Evolutionary conservation across 202 grass and related monocot genomes (phyloP), one percentile per base, ranked within the genome.

Genomic region (Bolboschoenoplectus hybrid): DNA sequence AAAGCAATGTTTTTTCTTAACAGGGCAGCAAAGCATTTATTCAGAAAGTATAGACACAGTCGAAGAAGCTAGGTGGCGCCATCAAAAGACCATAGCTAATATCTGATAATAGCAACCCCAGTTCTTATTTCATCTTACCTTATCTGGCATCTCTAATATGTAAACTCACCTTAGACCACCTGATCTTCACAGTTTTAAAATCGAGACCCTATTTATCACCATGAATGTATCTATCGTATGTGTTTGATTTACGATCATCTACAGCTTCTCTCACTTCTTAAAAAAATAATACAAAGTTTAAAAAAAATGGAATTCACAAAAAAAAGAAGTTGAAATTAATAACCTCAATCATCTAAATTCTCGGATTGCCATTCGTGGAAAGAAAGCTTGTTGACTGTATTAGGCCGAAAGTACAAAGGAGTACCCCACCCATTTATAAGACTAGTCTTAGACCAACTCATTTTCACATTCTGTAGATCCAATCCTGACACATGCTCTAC

Each of bases 321-420:
- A 57, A 60, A 57, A 60, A 50, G 32, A 69, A 38, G 66, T 56
- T 65, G 14, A 70, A 5, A 67, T 67, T 19, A 84, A 71, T 70
- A 53, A 40, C 66, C 63, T 40, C 17, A 71, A 35, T 6, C 6
- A 16, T 68, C 66, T 57, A 70, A 14, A 1, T 84, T 70, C 35
- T 84, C 81, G 7, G 91, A 97, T 5, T 87, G 88, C 91, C 91
- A 95, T 63, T 95, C 90, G 39, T 94, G 91, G 82, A 98, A 92
- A 0, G 82, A 91, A 17, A 98, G 47, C 58, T 91, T 86, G 47
- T 92, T 85, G 0, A 94, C 56, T 9, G 96, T 94, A 0, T 88
- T 91, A 11, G 93, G 93, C 17, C 50, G 73, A 73, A 95, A 94
- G 41, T 83, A 83, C 16, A 98, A 46, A 9, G 96, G 91, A 41